phyloP scores from a whole-genome alignment of 2,329 filamentous ascomycete species.

The Aspergillus ochraceus region DNA sequence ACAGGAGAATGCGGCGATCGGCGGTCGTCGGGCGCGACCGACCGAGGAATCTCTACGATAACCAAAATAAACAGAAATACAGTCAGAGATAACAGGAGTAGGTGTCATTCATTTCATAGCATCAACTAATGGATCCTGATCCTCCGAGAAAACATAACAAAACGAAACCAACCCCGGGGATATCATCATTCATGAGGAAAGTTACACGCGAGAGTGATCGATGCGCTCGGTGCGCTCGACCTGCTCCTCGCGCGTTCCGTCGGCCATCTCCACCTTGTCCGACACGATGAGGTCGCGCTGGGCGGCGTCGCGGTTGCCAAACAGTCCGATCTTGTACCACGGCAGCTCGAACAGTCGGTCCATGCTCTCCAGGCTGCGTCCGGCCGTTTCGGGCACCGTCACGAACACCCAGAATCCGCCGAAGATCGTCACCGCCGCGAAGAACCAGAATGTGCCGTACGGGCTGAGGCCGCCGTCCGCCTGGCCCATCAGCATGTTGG shows the following conservation, averaged over 20 bases:
- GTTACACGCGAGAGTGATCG: conserved; percentile 19
- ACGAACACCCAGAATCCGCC: conserved; percentile 71
- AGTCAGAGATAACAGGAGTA: background rate
- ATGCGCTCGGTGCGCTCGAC: background rate
- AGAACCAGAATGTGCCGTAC: conserved; percentile 76
- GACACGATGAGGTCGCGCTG: conserved; percentile 24
- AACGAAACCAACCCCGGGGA: background rate
- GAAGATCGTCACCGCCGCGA: conserved; percentile 65
- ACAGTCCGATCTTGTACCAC: conserved; percentile 70
- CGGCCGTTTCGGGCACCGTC: conserved; percentile 71
- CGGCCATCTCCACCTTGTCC: conserved; percentile 26
- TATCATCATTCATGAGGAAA: background rate
- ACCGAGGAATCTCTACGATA: no score
- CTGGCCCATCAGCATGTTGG: conserved; percentile 65
- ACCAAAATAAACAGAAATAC: background rate
- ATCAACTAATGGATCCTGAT: no score
- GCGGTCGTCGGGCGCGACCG: no score
- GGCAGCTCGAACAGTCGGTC: conserved; percentile 70
- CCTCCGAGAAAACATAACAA: no score
- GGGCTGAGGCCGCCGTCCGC: conserved; percentile 45
- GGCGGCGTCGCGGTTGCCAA: conserved; percentile 33
- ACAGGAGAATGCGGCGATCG: no score
- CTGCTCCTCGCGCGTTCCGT: conserved; percentile 2
- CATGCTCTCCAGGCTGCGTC: conserved; percentile 59
- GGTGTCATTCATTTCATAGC: no score